Percentiles rank a stretch among this genome's conserved stretches.
These are phyloP conservation scores for Crucibulum laeve DNA, from an alignment of 768 basidiomycete species.

Conservation along the genomic window DNA sequence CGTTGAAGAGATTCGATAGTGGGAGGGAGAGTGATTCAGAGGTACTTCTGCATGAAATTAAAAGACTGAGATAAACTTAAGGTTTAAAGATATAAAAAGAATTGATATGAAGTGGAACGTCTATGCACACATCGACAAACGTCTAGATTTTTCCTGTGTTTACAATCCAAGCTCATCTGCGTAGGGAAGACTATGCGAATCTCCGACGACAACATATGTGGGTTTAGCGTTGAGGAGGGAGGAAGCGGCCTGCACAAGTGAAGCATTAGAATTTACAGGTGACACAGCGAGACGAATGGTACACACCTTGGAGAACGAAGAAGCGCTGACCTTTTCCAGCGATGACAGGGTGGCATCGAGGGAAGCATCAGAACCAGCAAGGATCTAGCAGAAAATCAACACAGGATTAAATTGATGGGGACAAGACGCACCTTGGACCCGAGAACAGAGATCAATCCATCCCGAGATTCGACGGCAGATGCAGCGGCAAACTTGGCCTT, in stretches of 20 bases:
- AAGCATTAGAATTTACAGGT: not conserved
- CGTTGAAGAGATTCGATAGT: too few relatives aligned
- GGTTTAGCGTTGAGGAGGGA: slow-evolving; percentile 72
- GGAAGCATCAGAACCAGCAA: slow-evolving; percentile 48
- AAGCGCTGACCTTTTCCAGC: slow-evolving; percentile 64
- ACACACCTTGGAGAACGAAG: slow-evolving; percentile 68
- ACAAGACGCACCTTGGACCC: slow-evolving; percentile 52
- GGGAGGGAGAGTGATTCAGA: too few relatives aligned
- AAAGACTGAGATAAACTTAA: too few relatives aligned
- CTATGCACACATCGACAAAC: slow-evolving; percentile 14
- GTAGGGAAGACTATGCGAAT: slow-evolving; percentile 72
- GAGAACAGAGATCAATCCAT: slow-evolving; percentile 57
- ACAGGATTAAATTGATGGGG: not conserved
- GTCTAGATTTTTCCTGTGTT: slow-evolving; percentile 15
- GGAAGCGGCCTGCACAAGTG: slow-evolving; percentile 48
- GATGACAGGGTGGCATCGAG: slow-evolving; percentile 61
- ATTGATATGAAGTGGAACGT: slow-evolving; percentile 8
- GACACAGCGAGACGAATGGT: not conserved
- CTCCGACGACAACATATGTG: slow-evolving; percentile 84
- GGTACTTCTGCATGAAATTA: too few relatives aligned
- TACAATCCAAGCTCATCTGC: slow-evolving; percentile 81
- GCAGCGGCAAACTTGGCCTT: slow-evolving; percentile 89
- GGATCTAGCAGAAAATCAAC: slow-evolving; percentile 39
- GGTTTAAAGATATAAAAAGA: slow-evolving; percentile 1
- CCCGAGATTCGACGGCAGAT: slow-evolving; percentile 59